Evolutionary conservation across 768 basidiomycete genomes (phyloP).

Genomic region (Boletellus ananiceps): DNA sequence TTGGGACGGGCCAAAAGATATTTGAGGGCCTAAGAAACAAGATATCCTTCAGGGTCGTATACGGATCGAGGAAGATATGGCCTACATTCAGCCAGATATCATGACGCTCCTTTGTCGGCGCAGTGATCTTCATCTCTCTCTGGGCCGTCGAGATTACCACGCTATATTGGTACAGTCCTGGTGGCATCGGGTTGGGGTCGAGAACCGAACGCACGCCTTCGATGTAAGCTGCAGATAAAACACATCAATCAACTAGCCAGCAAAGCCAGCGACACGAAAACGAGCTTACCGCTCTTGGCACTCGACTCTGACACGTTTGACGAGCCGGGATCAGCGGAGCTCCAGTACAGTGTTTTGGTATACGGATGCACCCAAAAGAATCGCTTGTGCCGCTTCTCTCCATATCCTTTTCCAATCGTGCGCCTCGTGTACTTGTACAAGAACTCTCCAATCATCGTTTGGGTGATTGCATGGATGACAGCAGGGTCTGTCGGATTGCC

Average conservation of each 20-base stretch:
- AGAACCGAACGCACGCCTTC: constrained; percentile 88
- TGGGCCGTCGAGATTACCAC: constrained; percentile 90
- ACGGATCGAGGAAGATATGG: constrained; percentile 13
- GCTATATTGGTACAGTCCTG: constrained; percentile 88
- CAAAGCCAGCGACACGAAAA: constrained; percentile 7
- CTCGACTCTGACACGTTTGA: constrained; percentile 85
- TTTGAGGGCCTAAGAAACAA: constrained; percentile 66
- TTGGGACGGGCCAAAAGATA: constrained; percentile 81
- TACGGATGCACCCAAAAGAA: constrained; percentile 99
- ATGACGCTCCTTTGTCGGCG: constrained; percentile 89
- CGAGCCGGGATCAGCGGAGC: constrained; percentile 88
- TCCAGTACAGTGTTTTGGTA: constrained; percentile 97
- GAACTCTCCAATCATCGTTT: constrained; percentile 99
- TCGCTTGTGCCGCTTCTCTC: constrained; percentile 83
- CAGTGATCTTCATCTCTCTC: constrained; percentile 98
- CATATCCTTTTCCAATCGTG: constrained; percentile 85
- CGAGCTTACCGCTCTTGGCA: constrained; percentile 88
- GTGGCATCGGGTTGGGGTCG: constrained; percentile 94
- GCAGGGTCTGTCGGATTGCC: constrained; percentile 73
- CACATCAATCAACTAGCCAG: constrained; percentile 1
- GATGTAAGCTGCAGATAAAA: constrained; percentile 67
- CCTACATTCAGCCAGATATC: constrained; percentile 93
- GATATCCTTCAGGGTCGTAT: constrained; percentile 1
- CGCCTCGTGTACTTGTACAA: constrained; percentile 95
- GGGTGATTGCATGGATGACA: constrained; percentile 94